phyloP scores from a whole-genome alignment of 306 rosid species.

The Malus orientalis region DNA sequence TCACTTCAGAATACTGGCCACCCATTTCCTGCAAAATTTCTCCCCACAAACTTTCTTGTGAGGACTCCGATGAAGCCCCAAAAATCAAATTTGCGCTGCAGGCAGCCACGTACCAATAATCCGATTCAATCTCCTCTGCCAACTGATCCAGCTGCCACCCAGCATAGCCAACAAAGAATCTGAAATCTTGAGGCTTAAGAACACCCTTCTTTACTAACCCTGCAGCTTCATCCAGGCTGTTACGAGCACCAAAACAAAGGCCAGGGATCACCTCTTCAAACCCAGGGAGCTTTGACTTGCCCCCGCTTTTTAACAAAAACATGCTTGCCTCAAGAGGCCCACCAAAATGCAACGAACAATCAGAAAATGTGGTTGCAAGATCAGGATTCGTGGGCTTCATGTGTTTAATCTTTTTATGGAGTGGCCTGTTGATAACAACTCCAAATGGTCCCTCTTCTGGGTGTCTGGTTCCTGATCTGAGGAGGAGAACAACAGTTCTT shows the following conservation, averaged over 20 bases:
- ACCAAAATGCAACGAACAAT: constrained; percentile 79
- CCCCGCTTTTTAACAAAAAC: constrained; percentile 68
- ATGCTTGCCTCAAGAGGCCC: constrained; percentile 98
- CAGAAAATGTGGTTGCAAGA: constrained; percentile 81
- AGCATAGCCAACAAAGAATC: constrained; percentile 94
- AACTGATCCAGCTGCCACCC: constrained; percentile 97
- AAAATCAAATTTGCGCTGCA: constrained; percentile 82
- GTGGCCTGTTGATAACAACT: constrained; percentile 84
- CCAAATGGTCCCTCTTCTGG: constrained; percentile 96
- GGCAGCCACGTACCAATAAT: constrained; percentile 95
- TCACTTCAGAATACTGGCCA: constrained; percentile 85
- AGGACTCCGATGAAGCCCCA: constrained; percentile 45
- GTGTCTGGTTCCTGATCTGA: constrained; percentile 83
- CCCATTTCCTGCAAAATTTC: constrained; percentile 93
- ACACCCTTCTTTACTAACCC: constrained; percentile 78
- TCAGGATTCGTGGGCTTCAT: constrained; percentile 82
- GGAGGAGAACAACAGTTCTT: constrained; percentile 87
- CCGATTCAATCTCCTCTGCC: constrained; percentile 85
- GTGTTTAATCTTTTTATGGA: constrained; percentile 76
- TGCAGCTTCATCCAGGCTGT: constrained; percentile 80
- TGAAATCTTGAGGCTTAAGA: constrained; percentile 77
- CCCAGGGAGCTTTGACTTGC: constrained; percentile 55
- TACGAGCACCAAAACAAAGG: constrained; percentile 81
- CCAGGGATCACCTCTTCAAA: constrained; percentile 91
- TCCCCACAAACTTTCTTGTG: constrained; percentile 78